These are phyloP conservation scores for Terana coerulea DNA, from an alignment of 768 basidiomycete species.

Conservation along the genomic window DNA sequence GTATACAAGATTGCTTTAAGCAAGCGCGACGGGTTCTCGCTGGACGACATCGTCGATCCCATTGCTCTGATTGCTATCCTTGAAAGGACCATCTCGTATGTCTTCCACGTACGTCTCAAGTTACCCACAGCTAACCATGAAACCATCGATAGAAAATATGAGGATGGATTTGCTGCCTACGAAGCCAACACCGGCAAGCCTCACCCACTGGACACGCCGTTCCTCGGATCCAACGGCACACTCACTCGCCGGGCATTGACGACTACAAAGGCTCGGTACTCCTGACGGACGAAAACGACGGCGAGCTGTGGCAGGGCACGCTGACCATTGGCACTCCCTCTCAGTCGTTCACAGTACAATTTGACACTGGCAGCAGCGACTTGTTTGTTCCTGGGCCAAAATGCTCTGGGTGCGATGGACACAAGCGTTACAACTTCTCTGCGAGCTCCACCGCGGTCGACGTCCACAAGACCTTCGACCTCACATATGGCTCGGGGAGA, in stretches of 20 bases:
- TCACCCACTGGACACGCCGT: slow-evolving; percentile 1
- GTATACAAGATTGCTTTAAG: neutral
- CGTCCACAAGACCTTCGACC: slow-evolving; percentile 24
- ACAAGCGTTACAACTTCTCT: slow-evolving; percentile 27
- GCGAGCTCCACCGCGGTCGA: slow-evolving; percentile 30
- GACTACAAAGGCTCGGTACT: slow-evolving; percentile 3
- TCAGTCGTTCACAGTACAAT: slow-evolving; percentile 34
- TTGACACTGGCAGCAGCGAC: slow-evolving; percentile 34
- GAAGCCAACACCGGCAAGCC: slow-evolving; percentile 6
- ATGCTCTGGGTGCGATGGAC: slow-evolving; percentile 17
- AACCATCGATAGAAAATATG: slow-evolving; percentile 5
- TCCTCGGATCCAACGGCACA: neutral
- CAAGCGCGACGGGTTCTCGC: slow-evolving; percentile 5
- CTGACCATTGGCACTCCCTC: slow-evolving; percentile 36
- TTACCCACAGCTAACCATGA: neutral
- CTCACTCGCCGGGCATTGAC: neutral
- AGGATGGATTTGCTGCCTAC: slow-evolving; percentile 8
- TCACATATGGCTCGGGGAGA: slow-evolving; percentile 37
- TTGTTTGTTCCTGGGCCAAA: slow-evolving; percentile 30
- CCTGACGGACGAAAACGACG: slow-evolving; percentile 22
- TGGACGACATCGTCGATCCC: slow-evolving; percentile 1
- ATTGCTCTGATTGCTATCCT: neutral
- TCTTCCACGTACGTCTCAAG: neutral
- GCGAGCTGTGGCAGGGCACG: slow-evolving; percentile 33
- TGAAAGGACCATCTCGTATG: neutral